Percentiles rank a stretch among this genome's conserved stretches.
Conservation (phyloP, 129 eudicot species). For the Helianthus annuus region DNA sequence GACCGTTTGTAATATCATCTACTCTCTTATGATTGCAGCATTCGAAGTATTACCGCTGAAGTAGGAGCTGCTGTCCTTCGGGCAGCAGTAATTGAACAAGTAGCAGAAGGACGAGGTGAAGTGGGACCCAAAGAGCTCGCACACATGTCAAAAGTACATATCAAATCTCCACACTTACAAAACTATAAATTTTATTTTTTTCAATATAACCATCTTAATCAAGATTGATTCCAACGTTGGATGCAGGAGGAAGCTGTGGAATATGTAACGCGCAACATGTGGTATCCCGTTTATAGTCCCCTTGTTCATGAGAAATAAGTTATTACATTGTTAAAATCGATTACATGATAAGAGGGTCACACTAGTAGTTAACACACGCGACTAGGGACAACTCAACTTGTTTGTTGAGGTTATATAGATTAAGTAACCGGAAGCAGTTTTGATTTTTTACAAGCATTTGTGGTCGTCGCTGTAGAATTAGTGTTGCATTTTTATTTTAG, state of each 20-base stretch:
- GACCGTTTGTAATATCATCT: background rate
- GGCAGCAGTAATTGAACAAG: slow-evolving; percentile 70
- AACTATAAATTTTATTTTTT: background rate
- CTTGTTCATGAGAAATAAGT: slow-evolving; percentile 86
- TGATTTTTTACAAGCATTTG: slow-evolving; percentile 29
- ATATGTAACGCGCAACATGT: slow-evolving; percentile 74
- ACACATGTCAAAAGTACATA: slow-evolving; percentile 76
- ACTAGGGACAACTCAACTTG: slow-evolving; percentile 10
- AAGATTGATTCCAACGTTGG: background rate
- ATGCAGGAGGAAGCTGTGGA: slow-evolving; percentile 74
- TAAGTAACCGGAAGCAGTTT: slow-evolving; percentile 19
- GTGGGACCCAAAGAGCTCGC: slow-evolving; percentile 75
- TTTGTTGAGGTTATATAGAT: slow-evolving; percentile 3
- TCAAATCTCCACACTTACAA: slow-evolving; percentile 7
- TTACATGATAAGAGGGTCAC: slow-evolving; percentile 12
- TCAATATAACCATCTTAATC: background rate
- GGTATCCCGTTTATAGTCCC: slow-evolving; percentile 94
- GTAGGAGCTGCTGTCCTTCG: slow-evolving; percentile 93
- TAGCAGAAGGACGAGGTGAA: slow-evolving; percentile 90
- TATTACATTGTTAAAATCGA: slow-evolving; percentile 1
- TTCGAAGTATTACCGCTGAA: slow-evolving; percentile 90
- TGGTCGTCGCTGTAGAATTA: slow-evolving; percentile 14
- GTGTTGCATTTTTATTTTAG: background rate
- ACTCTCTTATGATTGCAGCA: slow-evolving; percentile 49
- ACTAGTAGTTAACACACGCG: slow-evolving; percentile 19